A percentile compares a stretch with the other conserved stretches of the same genome.
Conservation (phyloP, 352 stramenopile genomes). For the Blastocystis sp. region DNA sequence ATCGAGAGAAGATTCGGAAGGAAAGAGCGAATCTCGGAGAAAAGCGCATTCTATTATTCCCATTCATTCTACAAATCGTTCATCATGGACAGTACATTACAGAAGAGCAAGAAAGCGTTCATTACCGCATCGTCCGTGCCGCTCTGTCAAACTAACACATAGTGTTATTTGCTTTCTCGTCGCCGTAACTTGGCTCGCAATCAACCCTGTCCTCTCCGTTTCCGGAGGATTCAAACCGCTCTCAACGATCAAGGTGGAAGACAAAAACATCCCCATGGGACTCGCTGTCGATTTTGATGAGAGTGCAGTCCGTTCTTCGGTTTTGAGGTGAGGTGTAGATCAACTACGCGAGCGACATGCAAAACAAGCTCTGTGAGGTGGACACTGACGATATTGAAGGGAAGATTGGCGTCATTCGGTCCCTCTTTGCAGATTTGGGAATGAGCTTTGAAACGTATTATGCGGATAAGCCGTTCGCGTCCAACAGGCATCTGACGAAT, state of each 20-base stretch:
- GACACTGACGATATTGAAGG: slow-evolving; percentile 45
- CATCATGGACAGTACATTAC: background rate
- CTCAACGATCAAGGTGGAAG: background rate
- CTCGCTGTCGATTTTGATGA: slow-evolving; percentile 8
- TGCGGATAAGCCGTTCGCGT: background rate
- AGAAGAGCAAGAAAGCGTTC: slow-evolving; percentile 25
- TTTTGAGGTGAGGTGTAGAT: background rate
- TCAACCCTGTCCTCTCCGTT: slow-evolving; percentile 25
- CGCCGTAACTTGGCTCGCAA: background rate
- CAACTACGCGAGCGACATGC: background rate
- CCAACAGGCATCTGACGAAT: background rate
- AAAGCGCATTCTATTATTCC: background rate
- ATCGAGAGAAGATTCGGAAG: slow-evolving; percentile 33
- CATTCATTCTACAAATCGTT: background rate
- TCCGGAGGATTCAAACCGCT: slow-evolving; percentile 31
- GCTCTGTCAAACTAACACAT: background rate
- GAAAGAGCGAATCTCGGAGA: background rate
- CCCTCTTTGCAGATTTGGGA: slow-evolving; percentile 23
- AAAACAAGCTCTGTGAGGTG: slow-evolving; percentile 31
- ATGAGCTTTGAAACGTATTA: slow-evolving; percentile 14
- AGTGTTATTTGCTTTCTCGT: background rate
- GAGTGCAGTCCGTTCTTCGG: background rate
- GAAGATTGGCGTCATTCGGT: slow-evolving; percentile 3
- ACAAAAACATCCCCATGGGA: slow-evolving; percentile 52
- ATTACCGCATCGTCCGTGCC: slow-evolving; percentile 15